A percentile compares a stretch with the other conserved stretches of the same genome.
These are phyloP conservation scores for Lasiodiplodia sp. DNA, from an alignment of 2,329 filamentous ascomycete genomes.

Conservation along the genomic window DNA sequence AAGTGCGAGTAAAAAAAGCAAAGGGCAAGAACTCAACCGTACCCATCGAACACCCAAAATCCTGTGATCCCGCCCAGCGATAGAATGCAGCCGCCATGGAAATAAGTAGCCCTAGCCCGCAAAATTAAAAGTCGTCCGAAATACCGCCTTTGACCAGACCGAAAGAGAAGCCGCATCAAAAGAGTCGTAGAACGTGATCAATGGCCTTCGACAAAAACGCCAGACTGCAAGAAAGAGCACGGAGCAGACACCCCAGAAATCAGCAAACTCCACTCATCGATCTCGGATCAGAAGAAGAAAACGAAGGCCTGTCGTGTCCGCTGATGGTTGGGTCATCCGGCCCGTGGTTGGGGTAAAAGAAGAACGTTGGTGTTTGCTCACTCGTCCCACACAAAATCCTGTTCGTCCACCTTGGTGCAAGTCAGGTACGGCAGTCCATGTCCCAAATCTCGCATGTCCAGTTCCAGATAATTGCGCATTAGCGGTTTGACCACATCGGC, in stretches of 20 bases:
- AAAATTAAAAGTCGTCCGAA: not conserved
- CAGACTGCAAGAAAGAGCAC: constrained; percentile 12
- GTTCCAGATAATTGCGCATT: constrained; percentile 83
- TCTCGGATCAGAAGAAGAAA: not conserved
- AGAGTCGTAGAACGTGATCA: constrained; percentile 23
- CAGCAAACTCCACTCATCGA: constrained; percentile 6
- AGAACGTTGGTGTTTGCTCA: constrained; percentile 30
- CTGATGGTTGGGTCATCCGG: not conserved
- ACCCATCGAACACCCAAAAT: not conserved
- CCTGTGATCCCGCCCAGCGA: not conserved
- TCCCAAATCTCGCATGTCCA: constrained; percentile 65
- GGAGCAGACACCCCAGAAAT: constrained; percentile 18
- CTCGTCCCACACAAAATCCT: constrained; percentile 69
- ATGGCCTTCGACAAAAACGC: constrained; percentile 19
- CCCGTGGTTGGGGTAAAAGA: constrained; percentile 6
- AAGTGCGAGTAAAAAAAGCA: not conserved
- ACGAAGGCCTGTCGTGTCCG: constrained; percentile 2
- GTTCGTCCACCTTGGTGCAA: constrained; percentile 67
- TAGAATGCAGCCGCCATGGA: constrained; percentile 11
- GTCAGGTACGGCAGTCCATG: constrained; percentile 65
- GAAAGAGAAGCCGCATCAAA: not conserved
- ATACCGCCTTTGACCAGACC: not conserved
- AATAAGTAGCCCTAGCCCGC: not conserved
- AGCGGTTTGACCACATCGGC: constrained; percentile 83
- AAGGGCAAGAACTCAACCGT: not conserved